These are phyloP conservation scores for Botryosphaeria dothidea DNA, from an alignment of 2,329 filamentous ascomycete genomes.

Conservation along the genomic window DNA sequence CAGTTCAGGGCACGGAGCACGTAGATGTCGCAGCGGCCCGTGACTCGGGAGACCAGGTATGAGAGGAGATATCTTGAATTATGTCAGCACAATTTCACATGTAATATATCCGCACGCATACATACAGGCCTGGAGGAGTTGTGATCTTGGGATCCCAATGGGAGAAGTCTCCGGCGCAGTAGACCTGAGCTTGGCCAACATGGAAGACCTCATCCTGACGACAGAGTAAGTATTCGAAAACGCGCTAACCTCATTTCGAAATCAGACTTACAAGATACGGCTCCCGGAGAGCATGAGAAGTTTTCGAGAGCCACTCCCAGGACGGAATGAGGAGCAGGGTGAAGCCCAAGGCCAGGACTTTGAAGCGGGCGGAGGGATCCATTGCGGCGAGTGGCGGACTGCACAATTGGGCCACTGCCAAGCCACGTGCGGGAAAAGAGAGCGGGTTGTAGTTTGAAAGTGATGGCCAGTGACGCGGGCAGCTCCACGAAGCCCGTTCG, in stretches of 20 bases:
- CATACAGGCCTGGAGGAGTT: conserved; percentile 79
- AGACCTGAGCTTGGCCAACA: conserved; percentile 85
- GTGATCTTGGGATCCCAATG: conserved; percentile 98
- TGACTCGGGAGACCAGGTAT: conserved; percentile 37
- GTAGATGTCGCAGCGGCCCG: conserved; percentile 40
- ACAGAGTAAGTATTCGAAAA: neutral
- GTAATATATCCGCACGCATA: conserved; percentile 44
- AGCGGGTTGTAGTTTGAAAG: neutral
- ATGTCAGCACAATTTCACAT: conserved; percentile 36
- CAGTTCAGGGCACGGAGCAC: conserved; percentile 42
- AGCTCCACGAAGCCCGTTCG: conserved; percentile 9
- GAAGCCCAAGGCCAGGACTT: conserved; percentile 16
- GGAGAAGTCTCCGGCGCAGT: conserved; percentile 71
- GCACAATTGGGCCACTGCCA: neutral
- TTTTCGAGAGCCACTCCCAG: conserved; percentile 44
- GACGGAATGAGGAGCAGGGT: conserved; percentile 18
- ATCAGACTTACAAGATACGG: conserved; percentile 58
- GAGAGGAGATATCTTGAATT: conserved; percentile 42
- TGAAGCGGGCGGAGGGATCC: conserved; percentile 16
- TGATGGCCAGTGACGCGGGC: neutral
- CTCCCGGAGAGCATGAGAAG: conserved; percentile 53
- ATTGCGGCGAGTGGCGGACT: neutral
- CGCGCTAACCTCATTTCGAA: neutral
- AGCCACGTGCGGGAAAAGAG: neutral
- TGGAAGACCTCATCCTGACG: conserved; percentile 82